Percentiles rank a stretch among this genome's conserved stretches.
Conservation (phyloP, 306 rosid genomes). For the Purshia tridentata region DNA sequence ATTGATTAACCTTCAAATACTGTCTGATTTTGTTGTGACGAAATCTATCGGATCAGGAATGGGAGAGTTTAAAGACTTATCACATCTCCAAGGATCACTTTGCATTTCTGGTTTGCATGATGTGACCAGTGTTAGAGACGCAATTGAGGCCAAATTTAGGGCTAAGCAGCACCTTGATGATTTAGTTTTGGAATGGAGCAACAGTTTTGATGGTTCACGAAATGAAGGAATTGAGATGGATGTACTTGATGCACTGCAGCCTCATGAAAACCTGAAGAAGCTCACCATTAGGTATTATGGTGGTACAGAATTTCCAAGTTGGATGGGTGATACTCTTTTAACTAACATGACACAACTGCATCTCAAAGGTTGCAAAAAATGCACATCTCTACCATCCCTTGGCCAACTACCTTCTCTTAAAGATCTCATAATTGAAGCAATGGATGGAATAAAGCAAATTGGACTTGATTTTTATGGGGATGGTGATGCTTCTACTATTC, state of each 20-base stretch:
- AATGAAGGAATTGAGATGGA: constrained; percentile 9
- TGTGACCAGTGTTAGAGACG: background rate
- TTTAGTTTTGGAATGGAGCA: constrained; percentile 13
- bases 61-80: constrained; percentile 1
- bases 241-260: constrained; percentile 30
- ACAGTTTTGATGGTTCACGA: constrained; percentile 12
- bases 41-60: constrained; percentile 12
- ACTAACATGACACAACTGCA: background rate
- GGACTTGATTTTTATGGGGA: constrained; percentile 25
- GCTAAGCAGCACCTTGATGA: background rate
- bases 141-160: constrained; percentile 6
- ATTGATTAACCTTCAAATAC: constrained; percentile 20
- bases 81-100: constrained; percentile 9
- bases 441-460: constrained; percentile 13
- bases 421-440: constrained; percentile 22
- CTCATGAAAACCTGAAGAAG: constrained; percentile 20
- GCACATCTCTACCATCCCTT: constrained; percentile 23
- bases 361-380: constrained; percentile 4
- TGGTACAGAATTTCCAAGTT: constrained; percentile 30
- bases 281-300: constrained; percentile 25
- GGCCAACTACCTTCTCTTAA: constrained; percentile 31
- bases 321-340: constrained; percentile 19
- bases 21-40: constrained; percentile 24
- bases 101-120: constrained; percentile 8
- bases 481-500: constrained; percentile 9